These are phyloP conservation scores for Daldinia decipiens DNA, from an alignment of 495 filamentous ascomycete species.

Conservation along the genomic window DNA sequence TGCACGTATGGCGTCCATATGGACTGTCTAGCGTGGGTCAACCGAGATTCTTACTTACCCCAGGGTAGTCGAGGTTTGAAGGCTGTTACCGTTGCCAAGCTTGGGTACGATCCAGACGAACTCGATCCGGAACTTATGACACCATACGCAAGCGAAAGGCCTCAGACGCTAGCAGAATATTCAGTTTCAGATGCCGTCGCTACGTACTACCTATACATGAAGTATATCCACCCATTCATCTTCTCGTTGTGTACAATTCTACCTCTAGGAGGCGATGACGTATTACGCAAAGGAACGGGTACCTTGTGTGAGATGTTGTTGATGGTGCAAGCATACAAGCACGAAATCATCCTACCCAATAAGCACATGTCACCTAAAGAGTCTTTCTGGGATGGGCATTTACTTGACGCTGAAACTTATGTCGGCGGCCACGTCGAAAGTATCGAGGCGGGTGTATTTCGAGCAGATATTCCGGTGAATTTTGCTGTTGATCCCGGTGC, in stretches of 20 bases:
- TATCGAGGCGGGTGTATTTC: slow-evolving; percentile 98
- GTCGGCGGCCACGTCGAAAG: slow-evolving; percentile 98
- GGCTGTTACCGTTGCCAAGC: slow-evolving; percentile 95
- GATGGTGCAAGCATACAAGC: slow-evolving; percentile 97
- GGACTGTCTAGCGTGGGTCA: slow-evolving; percentile 99
- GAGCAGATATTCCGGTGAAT: slow-evolving; percentile 91
- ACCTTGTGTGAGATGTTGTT: slow-evolving; percentile 98
- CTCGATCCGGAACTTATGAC: slow-evolving; percentile 99
- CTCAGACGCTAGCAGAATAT: slow-evolving; percentile 95
- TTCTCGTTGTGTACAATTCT: slow-evolving; percentile 98
- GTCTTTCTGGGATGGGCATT: slow-evolving; percentile 94
- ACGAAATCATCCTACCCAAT: slow-evolving; percentile 92
- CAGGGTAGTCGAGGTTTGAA: slow-evolving; percentile 98
- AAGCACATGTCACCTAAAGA: slow-evolving; percentile 94
- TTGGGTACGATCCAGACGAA: slow-evolving; percentile 98
- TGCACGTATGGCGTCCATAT: slow-evolving; percentile 96
- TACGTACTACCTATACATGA: slow-evolving; percentile 99
- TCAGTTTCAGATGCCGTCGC: slow-evolving; percentile 99
- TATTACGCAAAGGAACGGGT: slow-evolving; percentile 92
- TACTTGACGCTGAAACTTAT: slow-evolving; percentile 96
- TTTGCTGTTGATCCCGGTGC: slow-evolving; percentile 89
- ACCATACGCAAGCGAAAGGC: slow-evolving; percentile 88
- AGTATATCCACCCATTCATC: slow-evolving; percentile 99
- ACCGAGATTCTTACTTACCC: slow-evolving; percentile 95
- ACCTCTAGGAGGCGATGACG: slow-evolving; percentile 91